Evolutionary conservation across 441 rosid species (phyloP).

Genomic region (Capsella rubella): DNA sequence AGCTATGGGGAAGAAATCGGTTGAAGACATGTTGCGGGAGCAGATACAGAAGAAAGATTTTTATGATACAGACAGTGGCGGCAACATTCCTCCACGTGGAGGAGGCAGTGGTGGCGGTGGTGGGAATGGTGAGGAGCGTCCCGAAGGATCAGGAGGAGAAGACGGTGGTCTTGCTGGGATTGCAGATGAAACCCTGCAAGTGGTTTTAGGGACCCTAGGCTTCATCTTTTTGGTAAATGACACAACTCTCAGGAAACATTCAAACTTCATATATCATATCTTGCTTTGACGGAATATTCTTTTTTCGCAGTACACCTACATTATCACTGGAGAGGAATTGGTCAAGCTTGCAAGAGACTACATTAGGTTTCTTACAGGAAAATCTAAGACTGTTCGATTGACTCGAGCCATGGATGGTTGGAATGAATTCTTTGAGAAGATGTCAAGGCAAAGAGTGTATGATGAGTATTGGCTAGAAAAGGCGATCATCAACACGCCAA

Average conservation of each 20-base stretch:
- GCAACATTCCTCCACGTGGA: conserved; percentile 60
- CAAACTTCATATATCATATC: not conserved
- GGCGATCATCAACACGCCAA: conserved; percentile 64
- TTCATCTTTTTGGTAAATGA: conserved; percentile 69
- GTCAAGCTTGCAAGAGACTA: conserved; percentile 66
- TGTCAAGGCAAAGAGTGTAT: conserved; percentile 45
- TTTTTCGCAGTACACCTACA: conserved; percentile 64
- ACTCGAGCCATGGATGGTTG: conserved; percentile 57
- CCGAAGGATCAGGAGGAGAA: conserved; percentile 52
- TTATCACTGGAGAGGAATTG: conserved; percentile 73
- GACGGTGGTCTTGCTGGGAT: conserved; percentile 59
- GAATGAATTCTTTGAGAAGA: conserved; percentile 44
- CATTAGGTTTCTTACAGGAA: conserved; percentile 59
- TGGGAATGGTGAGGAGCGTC: conserved; percentile 51
- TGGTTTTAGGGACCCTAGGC: conserved; percentile 71
- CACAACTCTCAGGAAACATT: not conserved
- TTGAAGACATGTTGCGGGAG: conserved; percentile 70
- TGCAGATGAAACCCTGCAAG: conserved; percentile 75
- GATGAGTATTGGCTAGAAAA: conserved; percentile 66
- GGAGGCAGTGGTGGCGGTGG: conserved; percentile 49
- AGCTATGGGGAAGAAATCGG: conserved; percentile 62
- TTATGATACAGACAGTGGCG: conserved; percentile 59
- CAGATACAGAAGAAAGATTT: conserved; percentile 74
- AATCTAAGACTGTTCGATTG: conserved; percentile 64
- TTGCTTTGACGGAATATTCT: conserved; percentile 4